A percentile compares a stretch with the other conserved stretches of the same genome.
Evolutionary conservation across 2,329 filamentous ascomycete genomes (phyloP).

Genomic region (Domatiomyces catenatus): DNA sequence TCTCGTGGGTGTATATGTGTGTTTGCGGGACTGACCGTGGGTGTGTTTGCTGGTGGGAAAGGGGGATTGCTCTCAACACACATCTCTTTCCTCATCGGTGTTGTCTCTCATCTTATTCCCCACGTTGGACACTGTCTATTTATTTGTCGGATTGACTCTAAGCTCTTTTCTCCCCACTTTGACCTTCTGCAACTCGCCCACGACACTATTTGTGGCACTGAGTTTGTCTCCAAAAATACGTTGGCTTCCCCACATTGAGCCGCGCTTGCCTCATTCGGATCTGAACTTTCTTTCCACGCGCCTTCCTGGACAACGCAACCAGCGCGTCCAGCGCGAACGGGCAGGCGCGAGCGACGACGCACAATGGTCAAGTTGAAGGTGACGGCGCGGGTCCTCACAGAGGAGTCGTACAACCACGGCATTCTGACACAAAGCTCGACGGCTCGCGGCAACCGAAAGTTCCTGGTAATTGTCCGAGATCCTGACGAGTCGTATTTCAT

Average conservation of each 20-base stretch:
- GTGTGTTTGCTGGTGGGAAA: not conserved
- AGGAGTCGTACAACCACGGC: constrained; percentile 10
- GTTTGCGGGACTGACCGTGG: constrained; percentile 13
- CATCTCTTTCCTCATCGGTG: not conserved
- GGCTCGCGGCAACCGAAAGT: constrained; percentile 7
- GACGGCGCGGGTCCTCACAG: constrained; percentile 13
- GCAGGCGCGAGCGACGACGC: not conserved
- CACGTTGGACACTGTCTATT: not conserved
- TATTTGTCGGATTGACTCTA: not conserved
- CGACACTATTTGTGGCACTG: not conserved
- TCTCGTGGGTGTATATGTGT: too few relatives aligned
- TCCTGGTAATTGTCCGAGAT: constrained; percentile 13
- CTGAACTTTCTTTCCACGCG: constrained; percentile 1
- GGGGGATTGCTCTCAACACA: not conserved
- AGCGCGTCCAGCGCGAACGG: not conserved
- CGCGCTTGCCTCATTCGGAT: not conserved
- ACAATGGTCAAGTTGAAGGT: constrained; percentile 16
- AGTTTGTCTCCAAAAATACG: not conserved
- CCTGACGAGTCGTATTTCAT: constrained; percentile 14
- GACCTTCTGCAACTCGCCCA: not conserved
- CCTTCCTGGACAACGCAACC: not conserved
- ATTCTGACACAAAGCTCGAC: not conserved
- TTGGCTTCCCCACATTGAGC: not conserved
- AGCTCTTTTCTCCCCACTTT: not conserved
- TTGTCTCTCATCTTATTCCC: not conserved